A percentile compares a stretch with the other conserved stretches of the same genome.
Evolutionary conservation across 2,329 filamentous ascomycete species (phyloP).

Genomic region (Boeremia lycopersici): DNA sequence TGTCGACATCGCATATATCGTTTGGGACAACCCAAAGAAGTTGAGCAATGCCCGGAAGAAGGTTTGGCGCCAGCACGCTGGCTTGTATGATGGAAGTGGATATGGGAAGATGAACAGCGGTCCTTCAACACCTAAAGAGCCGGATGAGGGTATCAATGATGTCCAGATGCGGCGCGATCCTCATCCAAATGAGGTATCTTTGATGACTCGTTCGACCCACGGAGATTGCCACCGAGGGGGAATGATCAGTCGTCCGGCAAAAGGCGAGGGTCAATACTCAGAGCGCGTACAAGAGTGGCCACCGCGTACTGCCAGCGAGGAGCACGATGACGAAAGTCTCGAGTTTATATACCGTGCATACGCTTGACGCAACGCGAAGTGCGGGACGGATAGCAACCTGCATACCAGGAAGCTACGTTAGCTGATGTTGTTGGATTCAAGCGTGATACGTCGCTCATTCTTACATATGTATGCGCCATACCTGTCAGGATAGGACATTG

Average conservation of each 20-base stretch:
- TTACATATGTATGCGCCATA: not conserved
- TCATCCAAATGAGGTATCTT: not conserved
- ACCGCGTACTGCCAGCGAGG: not conserved
- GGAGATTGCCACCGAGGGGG: not conserved
- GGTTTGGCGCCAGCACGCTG: conserved; percentile 21
- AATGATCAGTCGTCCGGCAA: not conserved
- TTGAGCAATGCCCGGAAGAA: conserved; percentile 5
- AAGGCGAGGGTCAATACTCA: not conserved
- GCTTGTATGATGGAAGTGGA: conserved; percentile 34
- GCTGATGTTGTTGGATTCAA: not conserved
- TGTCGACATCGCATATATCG: conserved; percentile 12
- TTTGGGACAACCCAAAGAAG: conserved; percentile 5
- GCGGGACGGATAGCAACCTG: not conserved
- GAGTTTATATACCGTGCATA: conserved; percentile 7
- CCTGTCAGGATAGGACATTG: not conserved
- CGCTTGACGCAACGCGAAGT: not conserved
- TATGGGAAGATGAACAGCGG: conserved; percentile 24
- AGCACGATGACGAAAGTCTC: not conserved
- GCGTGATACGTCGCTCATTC: conserved; percentile 2
- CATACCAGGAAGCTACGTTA: not conserved
- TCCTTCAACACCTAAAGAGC: conserved; percentile 2
- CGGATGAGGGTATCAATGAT: conserved; percentile 3
- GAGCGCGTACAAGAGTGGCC: not conserved
- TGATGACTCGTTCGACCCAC: not conserved
- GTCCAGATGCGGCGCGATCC: not conserved